Base-by-base conservation (phyloP, 306 rosid genomes). In the Astragalus membranaceus region DNA sequence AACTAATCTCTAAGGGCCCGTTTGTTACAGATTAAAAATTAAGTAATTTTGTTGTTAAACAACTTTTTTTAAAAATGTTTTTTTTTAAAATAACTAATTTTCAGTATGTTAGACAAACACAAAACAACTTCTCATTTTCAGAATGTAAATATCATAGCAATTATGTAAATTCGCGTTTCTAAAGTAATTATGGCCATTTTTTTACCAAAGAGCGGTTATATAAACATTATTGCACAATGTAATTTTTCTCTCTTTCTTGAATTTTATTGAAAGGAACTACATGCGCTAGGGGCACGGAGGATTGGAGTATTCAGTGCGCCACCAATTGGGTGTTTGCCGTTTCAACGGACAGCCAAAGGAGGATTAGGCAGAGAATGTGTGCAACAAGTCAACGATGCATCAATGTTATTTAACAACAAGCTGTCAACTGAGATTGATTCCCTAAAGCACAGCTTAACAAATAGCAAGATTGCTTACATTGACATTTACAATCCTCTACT, bases 241-340 rank as follows among this genome's bases (percentile, higher is more conserved):
- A n/a, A n/a, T n/a, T n/a, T n/a, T n/a, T n/a, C n/a, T n/a, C 29
- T 4, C 5, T 3, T 5, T 52, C 7, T 17, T 41, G 23, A 20
- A 20, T 20, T 41, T 8, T 7, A 8, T 43, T 50, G 7, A 5
- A 43, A 89, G 92, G 86, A 75, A 61, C 2, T 83, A 57, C 73
- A 83, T 76, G 23, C 47, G 51, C 79, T 79, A 3, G 96, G 96
- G 7, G 88, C 80, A 16, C 48, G 90, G 49, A 81, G 88, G 62
- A 83, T 89, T 8, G 96, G 79, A 44, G 70, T 86, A 43, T 77
- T 89, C 32, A 70, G 62, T 64, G 75, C 70, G 3, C 86, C 96
- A 1, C 90, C 92, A 0, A 42, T 89, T 1, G 92, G 96, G 12
- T 89, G 90, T 75, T 72, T 89, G n/a, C 96, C 90, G 0, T 85